Conservation (phyloP, 2,329 filamentous ascomycete species). For the Cytospora mali region DNA sequence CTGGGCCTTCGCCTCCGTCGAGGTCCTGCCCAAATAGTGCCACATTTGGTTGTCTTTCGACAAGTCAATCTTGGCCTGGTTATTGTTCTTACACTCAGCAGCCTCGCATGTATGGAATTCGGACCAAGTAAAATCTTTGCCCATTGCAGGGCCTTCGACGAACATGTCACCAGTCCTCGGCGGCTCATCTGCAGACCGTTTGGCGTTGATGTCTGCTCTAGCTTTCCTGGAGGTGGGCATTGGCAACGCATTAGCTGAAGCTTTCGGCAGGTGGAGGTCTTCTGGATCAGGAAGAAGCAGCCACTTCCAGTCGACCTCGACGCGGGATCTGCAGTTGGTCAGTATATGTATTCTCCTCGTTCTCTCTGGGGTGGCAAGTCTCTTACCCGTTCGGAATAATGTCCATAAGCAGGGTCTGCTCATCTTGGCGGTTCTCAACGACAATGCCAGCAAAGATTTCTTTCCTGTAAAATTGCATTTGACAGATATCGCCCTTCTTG, state of each 20-base stretch:
- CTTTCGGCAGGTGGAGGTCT: constrained; percentile 73
- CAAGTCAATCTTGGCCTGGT: constrained; percentile 71
- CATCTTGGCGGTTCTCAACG: constrained; percentile 76
- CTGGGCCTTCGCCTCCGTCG: constrained; percentile 87
- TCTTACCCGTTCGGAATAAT: constrained; percentile 82
- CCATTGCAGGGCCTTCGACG: constrained; percentile 47
- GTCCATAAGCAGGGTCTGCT: constrained; percentile 77
- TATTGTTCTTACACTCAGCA: constrained; percentile 48
- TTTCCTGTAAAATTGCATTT: constrained; percentile 80
- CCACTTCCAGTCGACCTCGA: constrained; percentile 87
- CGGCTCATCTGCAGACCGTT: constrained; percentile 61
- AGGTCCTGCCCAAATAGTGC: constrained; percentile 84
- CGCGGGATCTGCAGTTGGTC: constrained; percentile 60
- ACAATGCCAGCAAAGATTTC: constrained; percentile 92
- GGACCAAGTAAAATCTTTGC: constrained; percentile 64
- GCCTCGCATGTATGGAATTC: constrained; percentile 73
- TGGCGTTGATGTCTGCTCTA: constrained; percentile 69
- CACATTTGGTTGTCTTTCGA: constrained; percentile 75
- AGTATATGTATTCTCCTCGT: constrained; percentile 38
- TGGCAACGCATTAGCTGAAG: constrained; percentile 71
- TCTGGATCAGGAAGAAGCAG: constrained; percentile 71
- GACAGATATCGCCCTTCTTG: constrained; percentile 75
- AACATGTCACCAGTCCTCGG: constrained; percentile 69
- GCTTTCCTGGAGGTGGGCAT: constrained; percentile 66
- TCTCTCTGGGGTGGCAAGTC: neutral